Evolutionary conservation across 257 asterid species (phyloP).

Genomic region (Penstemon eatonii): DNA sequence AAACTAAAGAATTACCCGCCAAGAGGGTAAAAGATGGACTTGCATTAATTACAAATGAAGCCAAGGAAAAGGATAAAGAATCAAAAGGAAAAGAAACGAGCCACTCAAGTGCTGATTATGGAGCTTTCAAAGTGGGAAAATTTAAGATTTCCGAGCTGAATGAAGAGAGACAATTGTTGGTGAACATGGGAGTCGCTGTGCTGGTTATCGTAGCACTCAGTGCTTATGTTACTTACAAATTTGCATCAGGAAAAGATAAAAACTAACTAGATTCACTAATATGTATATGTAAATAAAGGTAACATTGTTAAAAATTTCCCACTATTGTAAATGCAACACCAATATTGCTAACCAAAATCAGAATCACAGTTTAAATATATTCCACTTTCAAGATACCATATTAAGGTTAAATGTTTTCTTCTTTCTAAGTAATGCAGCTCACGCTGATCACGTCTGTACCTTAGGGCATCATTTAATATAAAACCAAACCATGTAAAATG

Average conservation of each 20-base stretch:
- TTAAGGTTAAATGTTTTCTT: too few species aligned
- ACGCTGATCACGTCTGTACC: too few species aligned
- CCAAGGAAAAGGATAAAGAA: constrained; percentile 25
- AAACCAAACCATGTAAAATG: too few species aligned
- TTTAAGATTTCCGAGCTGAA: constrained; percentile 36
- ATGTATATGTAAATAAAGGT: constrained; percentile 5
- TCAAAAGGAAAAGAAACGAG: constrained; percentile 18
- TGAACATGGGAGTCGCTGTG: constrained; percentile 67
- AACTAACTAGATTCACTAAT: constrained; percentile 9
- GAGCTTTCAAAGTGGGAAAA: constrained; percentile 24
- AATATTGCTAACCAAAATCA: too few species aligned
- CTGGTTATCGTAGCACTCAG: constrained; percentile 63
- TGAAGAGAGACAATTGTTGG: constrained; percentile 65
- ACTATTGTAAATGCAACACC: not conserved
- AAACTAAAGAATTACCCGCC: constrained; percentile 27
- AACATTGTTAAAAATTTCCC: not conserved
- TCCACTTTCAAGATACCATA: too few species aligned
- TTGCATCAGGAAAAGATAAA: constrained; percentile 32
- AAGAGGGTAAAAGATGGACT: constrained; percentile 23
- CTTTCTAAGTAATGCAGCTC: too few species aligned
- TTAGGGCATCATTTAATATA: too few species aligned
- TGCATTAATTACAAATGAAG: not conserved
- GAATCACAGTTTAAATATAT: too few species aligned
- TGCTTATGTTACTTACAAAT: constrained; percentile 49
- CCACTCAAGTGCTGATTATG: constrained; percentile 19